Evolutionary conservation across 352 stramenopile species (phyloP).

Genomic region (Halophytophthora polymorphica): DNA sequence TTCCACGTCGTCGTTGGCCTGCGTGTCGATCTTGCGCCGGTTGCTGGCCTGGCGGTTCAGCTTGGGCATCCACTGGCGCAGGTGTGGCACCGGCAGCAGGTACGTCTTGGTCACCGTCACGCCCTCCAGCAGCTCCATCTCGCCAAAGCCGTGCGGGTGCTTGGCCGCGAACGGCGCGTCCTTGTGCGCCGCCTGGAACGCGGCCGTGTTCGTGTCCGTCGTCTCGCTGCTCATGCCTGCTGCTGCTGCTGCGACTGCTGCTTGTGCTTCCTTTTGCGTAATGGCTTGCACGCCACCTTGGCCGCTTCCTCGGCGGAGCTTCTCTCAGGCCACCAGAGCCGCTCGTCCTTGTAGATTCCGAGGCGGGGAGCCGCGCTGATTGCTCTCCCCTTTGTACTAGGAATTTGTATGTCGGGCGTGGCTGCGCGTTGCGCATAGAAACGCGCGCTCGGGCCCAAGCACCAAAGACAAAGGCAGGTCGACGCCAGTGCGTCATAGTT

Average conservation of each 20-base stretch:
- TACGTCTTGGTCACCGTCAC: conserved; percentile 64
- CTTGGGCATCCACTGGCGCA: conserved; percentile 67
- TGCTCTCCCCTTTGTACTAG: conserved; percentile 13
- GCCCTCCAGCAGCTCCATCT: conserved; percentile 73
- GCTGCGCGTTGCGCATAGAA: conserved; percentile 9
- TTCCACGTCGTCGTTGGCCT: conserved; percentile 49
- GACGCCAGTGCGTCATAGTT: no score
- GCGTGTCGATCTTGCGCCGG: conserved; percentile 77
- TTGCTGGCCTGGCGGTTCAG: conserved; percentile 51
- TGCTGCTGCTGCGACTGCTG: conserved; percentile 2
- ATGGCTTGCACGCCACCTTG: no score
- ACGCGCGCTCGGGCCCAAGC: conserved; percentile 27
- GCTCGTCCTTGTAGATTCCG: conserved; percentile 19
- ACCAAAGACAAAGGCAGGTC: conserved; percentile 13
- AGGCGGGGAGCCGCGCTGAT: conserved; percentile 13
- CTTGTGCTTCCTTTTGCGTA: background rate
- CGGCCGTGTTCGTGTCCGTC: conserved; percentile 22
- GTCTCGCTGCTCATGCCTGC: conserved; percentile 18
- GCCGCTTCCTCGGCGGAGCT: no score
- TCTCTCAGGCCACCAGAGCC: conserved; percentile 4
- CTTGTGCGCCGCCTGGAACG: conserved; percentile 51
- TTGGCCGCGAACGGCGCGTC: conserved; percentile 72
- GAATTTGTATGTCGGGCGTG: no score
- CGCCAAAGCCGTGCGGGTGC: conserved; percentile 77
- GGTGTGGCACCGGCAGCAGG: conserved; percentile 70